Base-by-base conservation (phyloP, 257 asterid genomes). In the Dorcoceras hygrometricum region DNA sequence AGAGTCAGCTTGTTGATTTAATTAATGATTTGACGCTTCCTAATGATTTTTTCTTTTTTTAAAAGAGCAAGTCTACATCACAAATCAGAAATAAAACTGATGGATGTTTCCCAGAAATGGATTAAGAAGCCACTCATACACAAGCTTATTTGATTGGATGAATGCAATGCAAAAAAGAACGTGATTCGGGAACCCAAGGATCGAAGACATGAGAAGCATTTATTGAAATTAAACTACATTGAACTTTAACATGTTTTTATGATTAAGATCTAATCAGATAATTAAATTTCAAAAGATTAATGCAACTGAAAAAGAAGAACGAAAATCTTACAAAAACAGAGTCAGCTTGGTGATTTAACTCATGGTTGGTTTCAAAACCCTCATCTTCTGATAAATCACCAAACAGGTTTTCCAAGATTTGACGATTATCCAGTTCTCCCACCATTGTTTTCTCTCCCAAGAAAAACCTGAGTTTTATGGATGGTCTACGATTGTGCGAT, bases 331-430 rank as follows among this genome's bases (percentile, higher is more conserved):
- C 90, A 62, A 82, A 79, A 60, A 68, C 75, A 71, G 58, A 66
- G 58, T 71, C 75, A 8, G 80, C 80, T 68, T 76, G 83, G 55
- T 72, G 77, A 66, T 73, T 65, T 39, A 81, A 69, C 63, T 79
- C 89, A 27, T 80, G 80, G 57, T 76, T 80, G 3, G 82, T 75
- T 69, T 77, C 76, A n/a, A 75, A 82, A 62, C 76, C 88, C 73
- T 80, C 82, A 59, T 77, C 83, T 63, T 86, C 92, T 4, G 92
- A 81, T 64, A 75, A 82, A 65, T 75, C 78, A 19, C 92, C 92
- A 63, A 83, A 86, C 57, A 83, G 78, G 56, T 79, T 78, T 67
- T 81, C 85, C 81, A 81, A 73, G 81, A 81, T 81, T 76, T 77
- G 82, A 65, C 77, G 76, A 81, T 82, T 81, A 74, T 81, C 77